Percentiles rank a stretch among this genome's conserved stretches.
Conservation (phyloP, 305 asterid species). For the Rubia tinctorum region DNA sequence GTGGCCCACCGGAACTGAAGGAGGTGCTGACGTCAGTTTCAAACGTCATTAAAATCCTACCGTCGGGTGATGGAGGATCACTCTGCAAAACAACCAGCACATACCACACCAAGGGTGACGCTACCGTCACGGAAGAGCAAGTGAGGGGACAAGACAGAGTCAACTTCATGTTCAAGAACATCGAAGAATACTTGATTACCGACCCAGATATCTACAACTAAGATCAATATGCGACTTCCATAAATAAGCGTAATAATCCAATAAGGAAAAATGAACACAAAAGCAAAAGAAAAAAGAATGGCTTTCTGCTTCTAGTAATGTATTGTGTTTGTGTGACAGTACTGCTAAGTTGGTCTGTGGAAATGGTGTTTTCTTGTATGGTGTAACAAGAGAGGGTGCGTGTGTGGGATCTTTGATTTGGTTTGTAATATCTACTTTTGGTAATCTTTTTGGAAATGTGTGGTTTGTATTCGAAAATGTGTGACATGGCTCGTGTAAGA, state of each 20-base stretch:
- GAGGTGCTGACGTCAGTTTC: neutral
- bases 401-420: no score
- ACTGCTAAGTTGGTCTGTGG: no score
- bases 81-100: neutral
- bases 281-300: neutral
- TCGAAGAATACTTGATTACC: neutral
- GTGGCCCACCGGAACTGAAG: neutral
- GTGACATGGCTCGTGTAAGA: neutral
- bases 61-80: neutral
- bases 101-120: slow-evolving; percentile 4
- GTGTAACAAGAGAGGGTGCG: no score
- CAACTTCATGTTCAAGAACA: neutral
- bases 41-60: neutral
- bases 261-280: neutral
- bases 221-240: neutral
- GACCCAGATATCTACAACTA: neutral
- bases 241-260: neutral
- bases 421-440: neutral
- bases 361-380: neutral
- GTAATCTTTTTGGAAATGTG: neutral
- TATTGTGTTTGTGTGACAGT: no score
- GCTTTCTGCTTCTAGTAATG: neutral
- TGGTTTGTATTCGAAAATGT: neutral
- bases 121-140: neutral
- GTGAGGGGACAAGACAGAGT: neutral